Base-by-base conservation (phyloP, 805 yeast species). In the Hanseniaspora meyeri region DNA sequence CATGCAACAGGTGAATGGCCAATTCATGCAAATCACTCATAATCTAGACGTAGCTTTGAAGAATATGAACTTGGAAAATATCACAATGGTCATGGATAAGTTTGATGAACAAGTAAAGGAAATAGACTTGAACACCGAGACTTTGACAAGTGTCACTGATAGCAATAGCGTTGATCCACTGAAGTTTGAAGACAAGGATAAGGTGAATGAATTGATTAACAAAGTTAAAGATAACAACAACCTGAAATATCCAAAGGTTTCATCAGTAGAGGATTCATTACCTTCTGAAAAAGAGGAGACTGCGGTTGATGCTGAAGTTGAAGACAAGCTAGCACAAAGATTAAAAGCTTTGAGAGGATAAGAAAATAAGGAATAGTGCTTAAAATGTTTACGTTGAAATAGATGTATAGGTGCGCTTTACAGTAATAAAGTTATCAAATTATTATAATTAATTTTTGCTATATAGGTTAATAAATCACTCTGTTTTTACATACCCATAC, bases 41-140 rank as follows among this genome's bases (percentile, higher is more conserved):
- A 97, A 97, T 10, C 91, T 93, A 97, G 98, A 93, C 69, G 82
- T 80, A 64, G 98, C 98, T 1, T 77, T 93, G 72, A 93, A 87
- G 64, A 83, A 91, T 24, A 93, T 93, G 98, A 93, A 93, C 68
- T 73, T 93, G 60, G 97, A 93, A 69, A 81, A 80, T 63, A 93
- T 93, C 34, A 87, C 97, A 5, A 70, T 89, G 70, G 91, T 93
- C 12, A 93, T 93, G 97, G 98, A 93, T 69, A 90, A 88, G 68
- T 93, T 93, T 68, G 99, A 93, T 69, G 80, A 77, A 57, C 99
- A 93, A 68, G 93, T 93, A 64, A 97, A 93, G 70, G 97, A 93
- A 64, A 72, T 93, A 62, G 98, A 93, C 67, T 93, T 96, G 8
- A 80, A 95, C 36, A 85, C 97, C 0, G 59, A 57, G 12, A 47